Conservation (phyloP, 2,329 filamentous ascomycete genomes). For the Hypomyces perniciosus region DNA sequence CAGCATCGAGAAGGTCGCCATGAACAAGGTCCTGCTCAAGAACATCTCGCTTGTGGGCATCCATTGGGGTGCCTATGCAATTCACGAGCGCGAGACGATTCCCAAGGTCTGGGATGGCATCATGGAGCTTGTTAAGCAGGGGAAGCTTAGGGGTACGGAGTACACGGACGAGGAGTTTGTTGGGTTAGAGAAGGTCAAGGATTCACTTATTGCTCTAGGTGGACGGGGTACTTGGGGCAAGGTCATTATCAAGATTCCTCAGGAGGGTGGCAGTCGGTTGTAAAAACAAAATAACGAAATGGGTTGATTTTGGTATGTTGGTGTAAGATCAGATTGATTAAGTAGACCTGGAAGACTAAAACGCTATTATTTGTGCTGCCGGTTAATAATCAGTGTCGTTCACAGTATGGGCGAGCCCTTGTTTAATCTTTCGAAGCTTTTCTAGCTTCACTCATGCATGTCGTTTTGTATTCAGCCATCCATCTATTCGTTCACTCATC, state of each 20-base stretch:
- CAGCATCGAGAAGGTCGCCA: conserved; percentile 81
- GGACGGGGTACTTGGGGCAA: conserved; percentile 89
- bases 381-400: too few species aligned
- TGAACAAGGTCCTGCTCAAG: conserved; percentile 90
- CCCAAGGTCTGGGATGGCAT: conserved; percentile 75
- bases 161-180: conserved; percentile 78
- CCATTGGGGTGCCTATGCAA: conserved; percentile 83
- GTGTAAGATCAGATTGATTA: background rate
- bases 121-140: conserved; percentile 67
- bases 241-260: conserved; percentile 81
- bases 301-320: background rate
- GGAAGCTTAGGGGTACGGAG: conserved; percentile 75
- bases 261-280: conserved; percentile 54
- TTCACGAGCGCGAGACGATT: conserved; percentile 65
- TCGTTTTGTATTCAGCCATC: background rate
- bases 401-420: background rate
- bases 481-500: background rate
- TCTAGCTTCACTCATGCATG: too few species aligned
- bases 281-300: conserved; percentile 23
- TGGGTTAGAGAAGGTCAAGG: conserved; percentile 72
- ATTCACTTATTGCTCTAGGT: conserved; percentile 71
- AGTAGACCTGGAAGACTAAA: background rate
- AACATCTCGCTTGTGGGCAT: conserved; percentile 86
- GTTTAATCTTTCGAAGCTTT: background rate
- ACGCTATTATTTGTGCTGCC: background rate